Base-by-base conservation (phyloP, 345 rosid species). In the Eucalyptus dawsonii region DNA sequence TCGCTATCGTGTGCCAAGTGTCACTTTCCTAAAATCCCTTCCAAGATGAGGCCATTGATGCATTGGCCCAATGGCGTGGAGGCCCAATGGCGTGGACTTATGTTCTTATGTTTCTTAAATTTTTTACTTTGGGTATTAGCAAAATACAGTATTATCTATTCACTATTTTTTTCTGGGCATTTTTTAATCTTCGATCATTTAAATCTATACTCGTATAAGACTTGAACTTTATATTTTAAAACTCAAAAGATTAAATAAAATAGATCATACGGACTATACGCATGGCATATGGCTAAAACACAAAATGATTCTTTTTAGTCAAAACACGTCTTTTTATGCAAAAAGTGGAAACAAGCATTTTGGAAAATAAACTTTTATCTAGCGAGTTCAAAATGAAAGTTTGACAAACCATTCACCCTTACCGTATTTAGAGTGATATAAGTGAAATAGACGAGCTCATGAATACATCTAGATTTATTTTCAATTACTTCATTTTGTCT, bases 201-300 rank as follows among this genome's bases (percentile, higher is more conserved):
- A 0, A 34, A 72, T 37, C 22, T 17, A 72, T 72, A 72, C 24
- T 37, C 45, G 44, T 72, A 72, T 19, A 72, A 72, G 45, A 72
- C 14, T 34, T 10, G 14, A 34, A 72, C 14, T 72, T 34, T 72
- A 72, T 72, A 19, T 0, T 37, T 72, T 37, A 72, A 72, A 17
- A 5, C 25, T 16, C 14, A 0, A 34, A 37, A 72, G 25, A 72
- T 34, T 5, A 34, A 40, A 69, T 69, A 8, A 69, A 27, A 69
- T 31, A 16, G 25, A 72, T 5, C 5, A 9, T 19, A 34, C 1
- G 0, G 7, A 17, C 3, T 8, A 67, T 15, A 67, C 0, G 0
- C 0, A 2, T 16, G 42, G 8, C 10, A 31, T 14, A 15, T 31
- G 40, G 0, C 10, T 31, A 31, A 67, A 31, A 42, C 9, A 31